These are phyloP conservation scores for Kwoniella dendrophila DNA, from an alignment of 768 basidiomycete species.

Conservation along the genomic window DNA sequence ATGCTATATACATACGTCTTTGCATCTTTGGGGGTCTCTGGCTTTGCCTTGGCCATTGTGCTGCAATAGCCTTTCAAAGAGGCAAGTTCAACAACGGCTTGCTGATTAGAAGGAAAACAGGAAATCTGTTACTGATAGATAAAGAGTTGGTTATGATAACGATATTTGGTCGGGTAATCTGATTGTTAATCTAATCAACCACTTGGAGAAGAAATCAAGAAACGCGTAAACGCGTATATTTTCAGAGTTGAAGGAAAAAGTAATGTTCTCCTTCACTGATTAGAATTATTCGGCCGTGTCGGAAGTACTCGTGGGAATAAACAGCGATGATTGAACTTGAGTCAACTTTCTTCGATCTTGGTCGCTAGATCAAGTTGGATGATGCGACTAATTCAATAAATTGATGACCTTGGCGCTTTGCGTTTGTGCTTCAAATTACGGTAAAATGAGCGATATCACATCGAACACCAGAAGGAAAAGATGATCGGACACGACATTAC, in stretches of 20 bases:
- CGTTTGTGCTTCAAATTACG: too few species aligned
- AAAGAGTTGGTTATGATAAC: background rate
- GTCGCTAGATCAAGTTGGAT: background rate
- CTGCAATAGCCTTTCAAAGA: too few species aligned
- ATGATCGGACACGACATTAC: slow-evolving; percentile 3
- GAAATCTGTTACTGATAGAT: too few species aligned
- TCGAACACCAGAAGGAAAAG: background rate
- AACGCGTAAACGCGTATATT: slow-evolving; percentile 4
- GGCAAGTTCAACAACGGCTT: too few species aligned
- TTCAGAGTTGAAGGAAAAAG: background rate
- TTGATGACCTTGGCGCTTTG: too few species aligned
- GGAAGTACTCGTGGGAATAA: background rate
- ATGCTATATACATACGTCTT: slow-evolving; percentile 37
- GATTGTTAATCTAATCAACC: slow-evolving; percentile 9
- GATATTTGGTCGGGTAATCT: too few species aligned
- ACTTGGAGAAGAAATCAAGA: too few species aligned
- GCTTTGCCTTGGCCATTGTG: slow-evolving; percentile 29
- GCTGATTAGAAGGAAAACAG: too few species aligned
- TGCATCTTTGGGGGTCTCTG: slow-evolving; percentile 31
- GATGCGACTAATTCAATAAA: background rate
- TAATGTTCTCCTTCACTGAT: background rate
- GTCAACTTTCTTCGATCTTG: background rate
- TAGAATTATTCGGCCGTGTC: background rate
- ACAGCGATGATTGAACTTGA: background rate
- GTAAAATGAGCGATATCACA: background rate